Evolutionary conservation across 805 yeast species (phyloP).

Genomic region (Wickerhamomyces canadensis): DNA sequence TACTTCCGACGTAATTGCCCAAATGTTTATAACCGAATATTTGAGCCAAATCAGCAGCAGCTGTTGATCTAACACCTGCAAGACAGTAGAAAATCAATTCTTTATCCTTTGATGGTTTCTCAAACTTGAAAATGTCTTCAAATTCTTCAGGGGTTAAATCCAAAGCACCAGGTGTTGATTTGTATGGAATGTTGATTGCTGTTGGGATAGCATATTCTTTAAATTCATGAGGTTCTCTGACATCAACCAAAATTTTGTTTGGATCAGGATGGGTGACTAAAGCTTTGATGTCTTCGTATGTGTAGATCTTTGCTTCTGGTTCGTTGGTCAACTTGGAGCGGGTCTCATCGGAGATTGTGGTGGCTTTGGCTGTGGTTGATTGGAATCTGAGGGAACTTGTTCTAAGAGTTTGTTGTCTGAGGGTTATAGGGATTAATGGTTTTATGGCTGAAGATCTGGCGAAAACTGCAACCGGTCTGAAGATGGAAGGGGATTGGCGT

Average conservation of each 20-base stretch:
- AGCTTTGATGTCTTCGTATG: constrained; percentile 46
- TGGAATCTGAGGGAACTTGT: constrained; percentile 5
- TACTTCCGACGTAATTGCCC: constrained; percentile 83
- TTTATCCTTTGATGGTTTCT: constrained; percentile 66
- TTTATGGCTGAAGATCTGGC: too few species aligned
- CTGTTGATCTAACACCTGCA: constrained; percentile 87
- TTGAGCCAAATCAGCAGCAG: constrained; percentile 86
- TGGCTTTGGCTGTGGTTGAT: constrained; percentile 7
- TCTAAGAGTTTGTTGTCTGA: background rate
- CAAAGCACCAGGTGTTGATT: constrained; percentile 88
- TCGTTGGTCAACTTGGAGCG: constrained; percentile 9
- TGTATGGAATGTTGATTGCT: constrained; percentile 83
- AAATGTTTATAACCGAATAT: constrained; percentile 84
- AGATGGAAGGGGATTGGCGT: background rate
- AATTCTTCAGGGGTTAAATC: constrained; percentile 77
- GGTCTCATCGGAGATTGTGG: constrained; percentile 5
- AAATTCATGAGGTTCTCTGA: constrained; percentile 84
- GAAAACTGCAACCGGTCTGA: too few species aligned
- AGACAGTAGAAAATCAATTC: constrained; percentile 86
- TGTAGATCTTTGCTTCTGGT: constrained; percentile 40
- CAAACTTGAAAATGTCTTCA: constrained; percentile 71
- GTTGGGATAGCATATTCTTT: constrained; percentile 70
- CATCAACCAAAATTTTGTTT: constrained; percentile 67
- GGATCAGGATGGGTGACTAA: constrained; percentile 40
- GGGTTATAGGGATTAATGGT: too few species aligned